Evolutionary conservation across 2,329 filamentous ascomycete genomes (phyloP), one percentile per base, ranked within the genome.

Genomic region (Aspergillus pseudoviridinutans): DNA sequence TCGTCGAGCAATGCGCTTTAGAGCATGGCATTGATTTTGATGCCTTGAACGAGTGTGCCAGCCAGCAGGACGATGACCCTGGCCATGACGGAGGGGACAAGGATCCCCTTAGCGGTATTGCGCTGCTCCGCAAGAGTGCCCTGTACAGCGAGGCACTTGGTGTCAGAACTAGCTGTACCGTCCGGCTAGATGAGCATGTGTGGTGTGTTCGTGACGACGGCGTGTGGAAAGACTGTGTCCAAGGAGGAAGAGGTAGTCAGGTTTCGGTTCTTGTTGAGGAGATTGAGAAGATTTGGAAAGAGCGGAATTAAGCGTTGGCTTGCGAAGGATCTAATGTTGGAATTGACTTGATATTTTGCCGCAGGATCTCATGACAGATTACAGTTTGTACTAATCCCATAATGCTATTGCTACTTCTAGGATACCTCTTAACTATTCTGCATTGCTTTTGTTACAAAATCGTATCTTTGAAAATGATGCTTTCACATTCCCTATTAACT

Each of bases 1-100:
- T 97, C 20, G 83, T 97, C 44, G 84, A 95, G 71, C 87, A 91
- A 70, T 99, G 94, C 72, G 91, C 94, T 3, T 80, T 96, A 52
- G 91, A 97, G 76, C 91, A 96, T 69, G 92, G 91, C 28, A 87
- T 97, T 51, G 88, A 94, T 68, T 91, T 97, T 71, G 82, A 86
- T 27, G 81, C 84, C 62, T 76, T 99, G 55, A 95, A 97, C 73
- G 80, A 88, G 22, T 99, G 94, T 72, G 87, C 91, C 47, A 87
- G 87, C 44, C 81, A 84, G 60, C 88, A 96, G 58, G 85, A 91
- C 64, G 90, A 91, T 29, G 86, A 84, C 1, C 83, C 87, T 74
- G 83, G 65, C 29, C 56, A 65, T 42, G 68, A 70, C 42, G 75
- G 78, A 12, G 84, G 91, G 62, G 88, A 88, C 9, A 85, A 83